Base-by-base conservation (phyloP, 2,329 filamentous ascomycete species). In the Colletotrichum sp. region DNA sequence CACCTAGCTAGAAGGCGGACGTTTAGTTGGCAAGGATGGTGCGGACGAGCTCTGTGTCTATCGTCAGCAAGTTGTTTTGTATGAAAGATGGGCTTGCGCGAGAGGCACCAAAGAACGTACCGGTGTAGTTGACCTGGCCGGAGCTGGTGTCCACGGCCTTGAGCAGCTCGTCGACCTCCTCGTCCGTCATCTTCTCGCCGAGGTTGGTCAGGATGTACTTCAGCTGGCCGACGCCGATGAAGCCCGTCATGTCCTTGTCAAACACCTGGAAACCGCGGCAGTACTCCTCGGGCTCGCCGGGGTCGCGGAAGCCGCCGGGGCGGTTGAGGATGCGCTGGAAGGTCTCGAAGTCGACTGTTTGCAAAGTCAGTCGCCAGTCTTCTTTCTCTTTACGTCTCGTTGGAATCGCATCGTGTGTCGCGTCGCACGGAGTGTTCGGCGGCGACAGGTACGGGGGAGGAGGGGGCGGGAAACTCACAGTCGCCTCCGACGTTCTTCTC, bases 241-340 rank as follows among this genome's bases (percentile, higher is more conserved):
- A 98, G 66, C 97, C 97, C 74, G 95, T 98, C 92, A 98, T 94
- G 84, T 99, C 97, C 87, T 99, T 99, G 87, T 99, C 97, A 81
- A 99, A 99, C 68, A 99, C 97, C 86, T 99, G 97, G 89, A 99
- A 99, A 70, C 97, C 97, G 76, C 96, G 94, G 86, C 96, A 98
- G 87, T 99, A 99, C 85, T 98, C 96, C 82, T 98, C 96, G 54
- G 97, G 96, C 87, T 98, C 96, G 83, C 97, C 97, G 3, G 97
- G 96, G 81, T 98, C 97, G 83, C 97, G 95, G 93, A 99, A 99
- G 80, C 97, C 97, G 83, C 96, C 96, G 43, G 97, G 97, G 77
- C 97, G 94, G 91, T 98, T 98, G 77, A 99, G 94, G 80, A 98
- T 93, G 86, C 97, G 97, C 85, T 94, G 92, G 89, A 99, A 99